Conservation (phyloP, 345 rosid species). For the Eucalyptus grandis region DNA sequence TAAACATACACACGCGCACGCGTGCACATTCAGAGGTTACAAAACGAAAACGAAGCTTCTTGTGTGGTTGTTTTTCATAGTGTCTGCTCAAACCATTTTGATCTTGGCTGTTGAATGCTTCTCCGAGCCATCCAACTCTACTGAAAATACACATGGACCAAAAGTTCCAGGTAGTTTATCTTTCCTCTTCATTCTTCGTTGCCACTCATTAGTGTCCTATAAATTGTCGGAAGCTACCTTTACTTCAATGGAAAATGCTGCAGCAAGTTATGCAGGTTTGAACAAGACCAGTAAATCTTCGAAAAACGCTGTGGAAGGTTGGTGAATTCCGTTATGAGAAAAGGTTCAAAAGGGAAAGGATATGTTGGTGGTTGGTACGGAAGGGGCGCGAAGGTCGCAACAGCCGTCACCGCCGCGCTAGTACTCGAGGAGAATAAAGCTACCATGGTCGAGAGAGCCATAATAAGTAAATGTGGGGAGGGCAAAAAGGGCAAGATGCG, state of each 20-base stretch:
- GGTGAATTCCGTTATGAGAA: background rate
- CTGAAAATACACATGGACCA: background rate
- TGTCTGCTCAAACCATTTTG: background rate
- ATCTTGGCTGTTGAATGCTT: background rate
- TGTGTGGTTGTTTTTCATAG: conserved; percentile 1
- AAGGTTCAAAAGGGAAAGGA: conserved; percentile 10
- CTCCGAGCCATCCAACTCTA: background rate
- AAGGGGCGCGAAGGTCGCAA: no score
- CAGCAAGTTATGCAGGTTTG: background rate
- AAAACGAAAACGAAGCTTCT: background rate
- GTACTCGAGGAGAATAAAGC: no score
- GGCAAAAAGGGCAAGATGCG: no score
- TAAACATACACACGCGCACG: background rate
- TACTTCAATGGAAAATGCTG: background rate
- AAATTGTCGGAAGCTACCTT: background rate
- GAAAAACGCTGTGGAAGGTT: background rate
- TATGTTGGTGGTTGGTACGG: background rate
- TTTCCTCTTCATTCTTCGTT: background rate
- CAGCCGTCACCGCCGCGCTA: rapidly evolving
- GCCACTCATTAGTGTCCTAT: background rate
- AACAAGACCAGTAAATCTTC: background rate
- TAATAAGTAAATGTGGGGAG: no score
- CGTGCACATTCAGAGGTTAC: background rate
- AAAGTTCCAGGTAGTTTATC: background rate
- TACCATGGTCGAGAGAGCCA: no score